A percentile compares a stretch with the other conserved stretches of the same genome.
Conservation (phyloP, 2,329 filamentous ascomycete species). For the Ophiocordyceps robertsii region DNA sequence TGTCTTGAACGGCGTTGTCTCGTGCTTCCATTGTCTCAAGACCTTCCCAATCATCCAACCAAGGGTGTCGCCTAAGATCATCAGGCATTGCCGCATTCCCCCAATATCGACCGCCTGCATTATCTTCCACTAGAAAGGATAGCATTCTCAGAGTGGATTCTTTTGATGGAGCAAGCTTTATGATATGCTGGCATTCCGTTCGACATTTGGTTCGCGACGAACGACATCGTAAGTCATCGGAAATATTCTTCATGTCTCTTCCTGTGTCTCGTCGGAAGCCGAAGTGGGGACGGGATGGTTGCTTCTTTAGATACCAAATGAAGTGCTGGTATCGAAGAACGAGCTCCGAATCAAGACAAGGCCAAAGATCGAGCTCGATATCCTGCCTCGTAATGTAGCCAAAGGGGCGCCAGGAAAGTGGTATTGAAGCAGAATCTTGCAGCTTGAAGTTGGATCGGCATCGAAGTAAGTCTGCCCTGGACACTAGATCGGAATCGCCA, state of each 20-base stretch:
- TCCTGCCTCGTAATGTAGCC: neutral
- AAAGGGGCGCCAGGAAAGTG: too few relatives aligned
- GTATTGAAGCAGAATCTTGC: too few relatives aligned
- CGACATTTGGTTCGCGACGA: neutral
- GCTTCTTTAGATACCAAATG: neutral
- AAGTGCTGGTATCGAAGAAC: neutral
- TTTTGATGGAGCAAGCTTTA: neutral
- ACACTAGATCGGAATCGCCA: neutral
- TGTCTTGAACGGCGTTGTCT: too few relatives aligned
- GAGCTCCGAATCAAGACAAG: neutral
- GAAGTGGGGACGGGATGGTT: neutral
- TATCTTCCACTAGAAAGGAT: neutral
- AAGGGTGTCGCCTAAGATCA: neutral
- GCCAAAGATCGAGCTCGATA: neutral
- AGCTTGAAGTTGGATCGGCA: too few relatives aligned
- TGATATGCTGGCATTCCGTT: neutral
- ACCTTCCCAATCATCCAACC: neutral
- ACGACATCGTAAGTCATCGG: neutral
- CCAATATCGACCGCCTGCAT: neutral
- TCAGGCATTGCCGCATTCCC: neutral
- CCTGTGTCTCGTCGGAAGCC: neutral
- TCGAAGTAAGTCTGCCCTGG: too few relatives aligned
- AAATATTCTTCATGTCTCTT: neutral
- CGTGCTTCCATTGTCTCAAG: too few relatives aligned
- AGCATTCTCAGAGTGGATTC: neutral